Evolutionary conservation across 1,139 yeast genomes (phyloP).

Genomic region (Blastobotrys persicus): DNA sequence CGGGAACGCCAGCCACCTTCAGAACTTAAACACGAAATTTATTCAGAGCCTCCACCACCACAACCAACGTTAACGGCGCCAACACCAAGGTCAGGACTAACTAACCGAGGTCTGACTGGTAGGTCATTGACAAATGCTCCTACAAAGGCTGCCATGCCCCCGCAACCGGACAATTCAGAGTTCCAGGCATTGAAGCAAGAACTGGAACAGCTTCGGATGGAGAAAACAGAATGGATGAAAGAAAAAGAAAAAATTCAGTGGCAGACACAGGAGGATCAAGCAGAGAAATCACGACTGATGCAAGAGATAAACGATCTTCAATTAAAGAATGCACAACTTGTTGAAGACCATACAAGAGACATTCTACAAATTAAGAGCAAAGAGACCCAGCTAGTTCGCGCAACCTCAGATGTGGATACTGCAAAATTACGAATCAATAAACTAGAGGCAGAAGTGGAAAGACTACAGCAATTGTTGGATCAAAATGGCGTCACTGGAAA

Average conservation of each 20-base stretch:
- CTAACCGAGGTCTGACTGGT: slow-evolving; percentile 15
- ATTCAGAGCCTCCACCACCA: slow-evolving; percentile 12
- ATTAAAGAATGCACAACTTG: slow-evolving; percentile 41
- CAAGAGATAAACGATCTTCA: slow-evolving; percentile 45
- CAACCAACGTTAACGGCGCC: slow-evolving; percentile 20
- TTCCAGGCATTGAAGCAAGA: slow-evolving; percentile 36
- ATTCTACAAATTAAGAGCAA: slow-evolving; percentile 57
- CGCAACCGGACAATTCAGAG: slow-evolving; percentile 25
- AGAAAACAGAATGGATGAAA: slow-evolving; percentile 46
- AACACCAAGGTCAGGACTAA: slow-evolving; percentile 17
- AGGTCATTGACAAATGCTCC: slow-evolving; percentile 29
- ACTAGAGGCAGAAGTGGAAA: slow-evolving; percentile 51
- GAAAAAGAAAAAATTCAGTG: slow-evolving; percentile 45
- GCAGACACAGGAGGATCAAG: slow-evolving; percentile 44
- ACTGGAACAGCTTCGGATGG: slow-evolving; percentile 50
- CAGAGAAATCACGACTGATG: slow-evolving; percentile 46
- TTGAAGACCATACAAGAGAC: slow-evolving; percentile 52
- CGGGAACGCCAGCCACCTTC: neutral
- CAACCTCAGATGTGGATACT: slow-evolving; percentile 59
- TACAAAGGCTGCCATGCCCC: slow-evolving; percentile 23
- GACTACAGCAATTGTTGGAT: slow-evolving; percentile 15
- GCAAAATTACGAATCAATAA: slow-evolving; percentile 49
- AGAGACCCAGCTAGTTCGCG: slow-evolving; percentile 61
- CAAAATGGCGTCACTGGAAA: slow-evolving; percentile 5
- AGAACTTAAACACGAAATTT: neutral